Base-by-base conservation (phyloP, 305 asterid species). In the Plantago lanceolata region DNA sequence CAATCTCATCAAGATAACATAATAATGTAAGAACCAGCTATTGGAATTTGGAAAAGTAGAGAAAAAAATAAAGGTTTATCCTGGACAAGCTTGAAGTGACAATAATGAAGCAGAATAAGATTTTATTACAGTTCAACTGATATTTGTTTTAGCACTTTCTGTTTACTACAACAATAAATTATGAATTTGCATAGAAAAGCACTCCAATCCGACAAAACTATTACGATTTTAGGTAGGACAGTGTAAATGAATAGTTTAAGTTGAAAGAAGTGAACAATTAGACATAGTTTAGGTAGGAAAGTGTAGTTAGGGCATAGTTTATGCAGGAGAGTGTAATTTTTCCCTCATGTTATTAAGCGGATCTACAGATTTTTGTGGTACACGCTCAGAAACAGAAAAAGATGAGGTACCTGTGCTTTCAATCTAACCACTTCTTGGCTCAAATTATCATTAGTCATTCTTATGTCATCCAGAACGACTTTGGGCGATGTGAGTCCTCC, bases 401-500 rank as follows among this genome's bases (percentile, higher is more conserved):
- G 57, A 63, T 52, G 35, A 48, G 45, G 54, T 80, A 88, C 96
- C 96, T 88, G 94, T 57, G 85, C 82, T 76, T 84, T 85, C 70
- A 88, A 74, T 67, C 76, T 84, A 48, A 68, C 67, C 63, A 84
- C 85, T 77, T 88, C 94, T 66, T 85, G 84, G 62, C 74, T 82
- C 66, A 82, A 87, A 74, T 72, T 63, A 50, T 73, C 87, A 31
- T 78, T 85, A 37, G 84, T 70, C 76, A 71, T 73, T 72, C 82
- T 81, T 37, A 69, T 73, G 71, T 88, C 86, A 52, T 78, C 88
- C 67, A 83, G 33, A 51, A 68, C 82, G 61, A 85, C 61, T 70
- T 86, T 85, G 11, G 89, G 91, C 5, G 96, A 78, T 37, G 91
- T 76, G 65, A 88, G 94, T 28, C 96, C 94, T 45, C 96, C 96